phyloP scores from a whole-genome alignment of 2,329 filamentous ascomycete species.

The Ambrosiella xylebori region DNA sequence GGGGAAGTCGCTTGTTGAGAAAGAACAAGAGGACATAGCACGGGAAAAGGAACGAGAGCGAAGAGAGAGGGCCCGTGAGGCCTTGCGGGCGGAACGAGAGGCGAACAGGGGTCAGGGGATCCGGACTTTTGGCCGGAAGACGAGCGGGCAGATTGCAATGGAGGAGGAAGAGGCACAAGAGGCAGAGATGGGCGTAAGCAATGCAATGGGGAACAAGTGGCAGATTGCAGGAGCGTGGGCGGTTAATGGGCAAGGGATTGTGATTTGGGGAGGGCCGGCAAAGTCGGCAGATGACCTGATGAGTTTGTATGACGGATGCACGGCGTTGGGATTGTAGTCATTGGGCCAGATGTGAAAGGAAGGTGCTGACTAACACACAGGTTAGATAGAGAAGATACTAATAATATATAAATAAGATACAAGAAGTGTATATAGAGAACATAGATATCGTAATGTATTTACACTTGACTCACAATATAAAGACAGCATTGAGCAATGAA shows the following conservation, averaged over 20 bases:
- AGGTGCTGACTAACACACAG: too few relatives aligned
- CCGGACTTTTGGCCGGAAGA: constrained; percentile 15
- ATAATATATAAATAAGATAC: too few relatives aligned
- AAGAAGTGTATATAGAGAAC: not conserved
- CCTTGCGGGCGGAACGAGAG: not conserved
- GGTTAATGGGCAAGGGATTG: constrained; percentile 30
- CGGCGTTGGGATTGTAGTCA: constrained; percentile 17
- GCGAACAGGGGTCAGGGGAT: not conserved
- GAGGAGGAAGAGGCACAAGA: constrained; percentile 15
- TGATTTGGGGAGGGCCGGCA: constrained; percentile 34
- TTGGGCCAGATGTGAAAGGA: too few relatives aligned
- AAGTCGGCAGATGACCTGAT: constrained; percentile 31
- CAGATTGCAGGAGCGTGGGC: constrained; percentile 36
- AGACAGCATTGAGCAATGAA: too few relatives aligned
- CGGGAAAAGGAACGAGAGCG: not conserved
- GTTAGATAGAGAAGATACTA: too few relatives aligned
- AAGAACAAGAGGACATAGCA: constrained; percentile 1
- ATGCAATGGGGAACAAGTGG: constrained; percentile 38
- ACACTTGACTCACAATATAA: not conserved
- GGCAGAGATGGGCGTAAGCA: constrained; percentile 23
- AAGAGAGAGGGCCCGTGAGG: not conserved
- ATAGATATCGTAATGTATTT: not conserved
- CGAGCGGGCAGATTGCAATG: not conserved
- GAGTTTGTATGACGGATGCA: constrained; percentile 33
- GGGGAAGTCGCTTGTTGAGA: constrained; percentile 2